Conservation (phyloP, 2,329 filamentous ascomycete species). For the Parasarocladium wereldwijsianum region DNA sequence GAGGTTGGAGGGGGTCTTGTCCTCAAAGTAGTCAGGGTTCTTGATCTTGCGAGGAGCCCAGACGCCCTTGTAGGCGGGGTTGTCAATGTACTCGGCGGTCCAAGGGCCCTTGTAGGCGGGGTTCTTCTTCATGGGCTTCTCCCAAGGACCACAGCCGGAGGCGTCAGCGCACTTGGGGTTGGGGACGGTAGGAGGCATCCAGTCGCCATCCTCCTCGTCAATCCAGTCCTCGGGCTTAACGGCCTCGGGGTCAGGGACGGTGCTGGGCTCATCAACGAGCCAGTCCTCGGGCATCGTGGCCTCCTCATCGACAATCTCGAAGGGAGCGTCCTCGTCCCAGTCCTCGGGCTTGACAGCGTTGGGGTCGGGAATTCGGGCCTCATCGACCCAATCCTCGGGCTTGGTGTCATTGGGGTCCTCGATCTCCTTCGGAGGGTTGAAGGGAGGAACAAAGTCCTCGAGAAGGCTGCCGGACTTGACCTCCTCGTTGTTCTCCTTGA, state of each 20-base stretch:
- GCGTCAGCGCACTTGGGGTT: conserved; percentile 94
- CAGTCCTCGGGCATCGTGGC: conserved; percentile 88
- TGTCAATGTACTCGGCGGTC: conserved; percentile 84
- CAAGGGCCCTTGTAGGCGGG: conserved; percentile 98
- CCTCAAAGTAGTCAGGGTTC: conserved; percentile 94
- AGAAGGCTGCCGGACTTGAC: conserved; percentile 83
- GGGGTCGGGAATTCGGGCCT: conserved; percentile 79
- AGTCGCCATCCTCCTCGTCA: conserved; percentile 98
- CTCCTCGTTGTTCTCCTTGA: conserved; percentile 80
- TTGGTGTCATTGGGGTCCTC: conserved; percentile 88
- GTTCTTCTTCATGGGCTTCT: conserved; percentile 85
- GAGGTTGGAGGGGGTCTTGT: conserved; percentile 91
- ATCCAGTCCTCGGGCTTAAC: conserved; percentile 99
- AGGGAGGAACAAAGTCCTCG: conserved; percentile 83
- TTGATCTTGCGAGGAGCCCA: conserved; percentile 93
- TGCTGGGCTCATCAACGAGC: conserved; percentile 77
- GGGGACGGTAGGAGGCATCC: conserved; percentile 74
- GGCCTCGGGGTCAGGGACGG: conserved; percentile 81
- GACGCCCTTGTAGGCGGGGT: conserved; percentile 92
- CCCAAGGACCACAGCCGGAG: conserved; percentile 90
- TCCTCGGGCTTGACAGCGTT: conserved; percentile 93
- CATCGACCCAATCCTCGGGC: conserved; percentile 91
- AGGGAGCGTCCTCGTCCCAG: conserved; percentile 97
- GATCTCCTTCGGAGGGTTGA: conserved; percentile 92
- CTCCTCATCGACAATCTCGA: conserved; percentile 87